phyloP scores from a whole-genome alignment of 345 rosid genomes.

The Gossypium mustelinum region DNA sequence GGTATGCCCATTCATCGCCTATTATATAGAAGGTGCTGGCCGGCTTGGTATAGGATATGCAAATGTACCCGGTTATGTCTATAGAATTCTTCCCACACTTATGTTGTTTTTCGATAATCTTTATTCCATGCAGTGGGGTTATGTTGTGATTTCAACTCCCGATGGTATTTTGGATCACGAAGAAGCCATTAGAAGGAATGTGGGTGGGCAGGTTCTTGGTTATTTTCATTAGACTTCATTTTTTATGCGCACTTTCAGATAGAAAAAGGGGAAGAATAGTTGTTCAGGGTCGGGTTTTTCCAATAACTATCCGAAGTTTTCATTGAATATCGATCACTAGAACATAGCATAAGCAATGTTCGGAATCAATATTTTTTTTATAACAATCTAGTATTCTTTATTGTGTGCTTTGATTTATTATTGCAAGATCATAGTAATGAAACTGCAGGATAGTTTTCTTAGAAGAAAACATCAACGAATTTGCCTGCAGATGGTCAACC shows the following conservation, averaged over 20 bases:
- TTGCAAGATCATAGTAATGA: not conserved
- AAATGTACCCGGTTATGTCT: not conserved
- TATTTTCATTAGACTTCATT: conserved; percentile 53
- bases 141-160: conserved; percentile 83
- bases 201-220: conserved; percentile 92
- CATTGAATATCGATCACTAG: not conserved
- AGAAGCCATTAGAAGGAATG: conserved; percentile 73
- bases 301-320: not conserved
- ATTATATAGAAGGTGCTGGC: not conserved
- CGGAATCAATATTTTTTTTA: not conserved
- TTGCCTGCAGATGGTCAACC: conserved; percentile 13
- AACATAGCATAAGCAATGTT: not conserved
- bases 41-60: not conserved
- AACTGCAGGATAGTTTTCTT: not conserved
- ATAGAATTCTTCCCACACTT: not conserved
- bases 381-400: not conserved
- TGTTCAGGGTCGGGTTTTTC: not conserved
- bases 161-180: conserved; percentile 95
- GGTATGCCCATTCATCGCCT: conserved; percentile 34
- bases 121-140: conserved; percentile 67
- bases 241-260: not conserved
- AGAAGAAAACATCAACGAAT: not conserved
- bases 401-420: not conserved
- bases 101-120: not conserved
- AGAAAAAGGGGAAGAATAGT: conserved; percentile 5